These are phyloP conservation scores for Endocarpon pusillum DNA, from an alignment of 495 filamentous ascomycete genomes.

Conservation along the genomic window DNA sequence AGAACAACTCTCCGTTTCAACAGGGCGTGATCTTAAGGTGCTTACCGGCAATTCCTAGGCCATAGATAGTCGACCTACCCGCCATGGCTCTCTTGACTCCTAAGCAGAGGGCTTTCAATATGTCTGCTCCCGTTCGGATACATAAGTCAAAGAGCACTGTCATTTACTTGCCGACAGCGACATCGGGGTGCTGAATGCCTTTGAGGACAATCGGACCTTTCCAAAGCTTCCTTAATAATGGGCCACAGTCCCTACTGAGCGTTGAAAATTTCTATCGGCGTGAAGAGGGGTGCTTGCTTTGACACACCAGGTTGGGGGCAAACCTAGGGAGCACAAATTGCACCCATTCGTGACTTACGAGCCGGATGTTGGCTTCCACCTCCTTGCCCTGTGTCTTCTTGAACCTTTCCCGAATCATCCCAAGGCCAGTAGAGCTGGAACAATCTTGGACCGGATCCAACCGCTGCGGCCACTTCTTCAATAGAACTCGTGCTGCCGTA, in stretches of 20 bases:
- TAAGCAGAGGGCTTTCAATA: constrained; percentile 74
- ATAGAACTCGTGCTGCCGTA: constrained; percentile 20
- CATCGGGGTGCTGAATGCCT: constrained; percentile 39
- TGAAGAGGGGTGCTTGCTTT: too few species aligned
- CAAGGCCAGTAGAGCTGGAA: constrained; percentile 58
- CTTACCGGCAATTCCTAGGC: constrained; percentile 26
- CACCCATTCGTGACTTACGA: constrained; percentile 19
- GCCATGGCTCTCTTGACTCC: constrained; percentile 77
- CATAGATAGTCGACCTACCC: constrained; percentile 70
- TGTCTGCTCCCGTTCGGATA: constrained; percentile 66
- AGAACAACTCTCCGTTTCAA: too few species aligned
- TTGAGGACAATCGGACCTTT: constrained; percentile 41
- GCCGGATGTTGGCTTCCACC: constrained; percentile 17
- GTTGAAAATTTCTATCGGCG: too few species aligned
- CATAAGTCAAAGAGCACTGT: constrained; percentile 77
- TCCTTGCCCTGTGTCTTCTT: constrained; percentile 14
- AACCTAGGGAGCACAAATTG: constrained; percentile 21
- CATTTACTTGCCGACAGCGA: constrained; percentile 42
- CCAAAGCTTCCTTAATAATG: constrained; percentile 18
- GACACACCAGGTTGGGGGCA: constrained; percentile 23
- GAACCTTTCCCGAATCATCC: constrained; percentile 26
- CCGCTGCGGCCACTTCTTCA: constrained; percentile 22
- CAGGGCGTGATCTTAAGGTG: too few species aligned
- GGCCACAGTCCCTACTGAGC: constrained; percentile 32
- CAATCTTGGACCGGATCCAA: constrained; percentile 20